Evolutionary conservation across 345 rosid species (phyloP).

Genomic region (Schrenkiella parvula): DNA sequence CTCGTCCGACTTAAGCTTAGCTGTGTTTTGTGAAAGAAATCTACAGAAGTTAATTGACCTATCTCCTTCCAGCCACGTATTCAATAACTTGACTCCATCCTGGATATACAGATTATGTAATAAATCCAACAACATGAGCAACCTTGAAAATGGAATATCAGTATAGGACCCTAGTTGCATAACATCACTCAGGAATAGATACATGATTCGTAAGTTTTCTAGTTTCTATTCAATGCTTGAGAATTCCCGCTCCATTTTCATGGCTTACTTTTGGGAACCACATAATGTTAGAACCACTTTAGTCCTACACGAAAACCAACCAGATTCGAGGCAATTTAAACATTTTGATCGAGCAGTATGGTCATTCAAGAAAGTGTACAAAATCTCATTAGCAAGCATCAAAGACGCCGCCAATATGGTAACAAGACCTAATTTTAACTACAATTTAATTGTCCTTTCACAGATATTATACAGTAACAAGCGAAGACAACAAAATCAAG

Average conservation of each 20-base stretch:
- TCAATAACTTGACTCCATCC: constrained; percentile 86
- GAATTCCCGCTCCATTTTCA: neutral
- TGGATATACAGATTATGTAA: constrained; percentile 24
- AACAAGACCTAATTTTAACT: neutral
- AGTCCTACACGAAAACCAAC: neutral
- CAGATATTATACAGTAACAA: constrained; percentile 1
- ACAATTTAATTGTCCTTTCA: neutral
- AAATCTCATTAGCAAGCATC: neutral
- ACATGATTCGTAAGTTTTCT: neutral
- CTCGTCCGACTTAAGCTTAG: constrained; percentile 57
- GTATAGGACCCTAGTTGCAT: neutral
- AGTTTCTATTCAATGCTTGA: neutral
- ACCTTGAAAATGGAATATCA: neutral
- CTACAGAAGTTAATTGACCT: constrained; percentile 58
- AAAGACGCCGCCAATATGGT: neutral
- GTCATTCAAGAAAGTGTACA: neutral
- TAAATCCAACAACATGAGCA: neutral
- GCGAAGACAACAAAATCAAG: neutral
- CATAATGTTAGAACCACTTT: neutral
- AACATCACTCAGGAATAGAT: neutral
- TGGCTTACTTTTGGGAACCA: neutral
- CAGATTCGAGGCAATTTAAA: neutral
- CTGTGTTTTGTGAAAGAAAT: constrained; percentile 61
- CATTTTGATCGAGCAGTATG: neutral
- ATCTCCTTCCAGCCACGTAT: constrained; percentile 77